Percentiles rank a stretch among this genome's conserved stretches.
Evolutionary conservation across 345 rosid genomes (phyloP).

Genomic region (Citrus sp.): DNA sequence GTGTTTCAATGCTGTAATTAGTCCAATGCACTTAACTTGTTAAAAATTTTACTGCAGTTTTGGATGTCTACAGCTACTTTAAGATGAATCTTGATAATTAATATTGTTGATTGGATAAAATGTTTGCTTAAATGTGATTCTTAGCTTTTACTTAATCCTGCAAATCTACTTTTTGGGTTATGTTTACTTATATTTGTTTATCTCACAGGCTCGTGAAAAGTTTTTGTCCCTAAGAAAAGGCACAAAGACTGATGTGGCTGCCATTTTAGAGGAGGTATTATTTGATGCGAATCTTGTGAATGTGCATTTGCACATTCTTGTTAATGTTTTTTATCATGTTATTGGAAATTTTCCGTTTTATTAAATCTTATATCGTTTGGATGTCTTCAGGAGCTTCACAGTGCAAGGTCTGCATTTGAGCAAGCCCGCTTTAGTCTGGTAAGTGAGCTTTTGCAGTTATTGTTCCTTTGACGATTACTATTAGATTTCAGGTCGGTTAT

Average conservation of each 20-base stretch:
- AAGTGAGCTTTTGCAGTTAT: slow-evolving; percentile 18
- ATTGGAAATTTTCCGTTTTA: neutral
- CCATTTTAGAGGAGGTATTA: slow-evolving; percentile 76
- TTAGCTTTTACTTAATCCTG: neutral
- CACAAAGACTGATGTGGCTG: slow-evolving; percentile 68
- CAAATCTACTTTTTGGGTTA: slow-evolving; percentile 4
- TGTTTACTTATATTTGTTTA: neutral
- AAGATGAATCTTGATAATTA: neutral
- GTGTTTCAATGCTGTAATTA: neutral
- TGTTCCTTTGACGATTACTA: neutral
- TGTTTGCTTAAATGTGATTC: slow-evolving; percentile 8
- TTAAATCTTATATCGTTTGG: slow-evolving; percentile 12
- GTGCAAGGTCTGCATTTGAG: slow-evolving; percentile 86
- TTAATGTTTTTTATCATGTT: neutral
- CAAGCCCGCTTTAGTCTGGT: slow-evolving; percentile 92
- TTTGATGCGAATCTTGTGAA: slow-evolving; percentile 7
- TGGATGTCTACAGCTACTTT: neutral
- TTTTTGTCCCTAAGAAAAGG: slow-evolving; percentile 93
- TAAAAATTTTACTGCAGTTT: neutral
- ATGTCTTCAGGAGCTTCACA: slow-evolving; percentile 76
- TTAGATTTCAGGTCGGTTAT: neutral
- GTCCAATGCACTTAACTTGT: neutral
- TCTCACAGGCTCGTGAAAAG: slow-evolving; percentile 88
- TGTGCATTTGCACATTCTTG: neutral
- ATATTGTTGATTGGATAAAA: neutral